Percentiles rank a stretch among this genome's conserved stretches.
These are phyloP conservation scores for Amanita inopinata DNA, from an alignment of 768 basidiomycete species.

Conservation along the genomic window DNA sequence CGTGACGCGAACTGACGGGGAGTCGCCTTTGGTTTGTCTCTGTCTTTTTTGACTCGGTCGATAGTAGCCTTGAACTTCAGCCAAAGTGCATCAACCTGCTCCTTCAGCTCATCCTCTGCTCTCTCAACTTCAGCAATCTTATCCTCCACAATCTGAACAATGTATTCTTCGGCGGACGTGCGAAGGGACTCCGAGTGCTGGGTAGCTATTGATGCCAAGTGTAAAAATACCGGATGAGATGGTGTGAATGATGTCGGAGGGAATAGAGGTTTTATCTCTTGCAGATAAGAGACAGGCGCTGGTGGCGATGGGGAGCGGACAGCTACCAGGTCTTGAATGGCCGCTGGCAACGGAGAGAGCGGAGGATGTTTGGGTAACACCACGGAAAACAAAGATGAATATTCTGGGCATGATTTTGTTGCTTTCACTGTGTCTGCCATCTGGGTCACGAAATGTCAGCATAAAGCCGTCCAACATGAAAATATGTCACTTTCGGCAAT, in stretches of 20 bases:
- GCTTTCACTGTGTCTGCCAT: conserved; percentile 26
- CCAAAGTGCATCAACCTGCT: conserved; percentile 59
- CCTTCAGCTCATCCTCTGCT: conserved; percentile 42
- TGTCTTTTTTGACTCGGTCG: conserved; percentile 31
- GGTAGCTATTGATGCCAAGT: conserved; percentile 50
- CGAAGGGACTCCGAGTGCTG: conserved; percentile 46
- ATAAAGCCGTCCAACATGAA: conserved; percentile 1
- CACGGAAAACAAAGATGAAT: conserved; percentile 37
- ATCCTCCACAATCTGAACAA: conserved; percentile 40
- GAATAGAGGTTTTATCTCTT: conserved; percentile 50
- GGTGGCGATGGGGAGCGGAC: conserved; percentile 19
- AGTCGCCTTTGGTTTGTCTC: conserved; percentile 10
- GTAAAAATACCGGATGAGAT: conserved; percentile 59
- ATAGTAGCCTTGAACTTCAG: conserved; percentile 41
- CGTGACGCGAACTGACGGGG: conserved; percentile 10
- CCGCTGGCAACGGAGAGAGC: conserved; percentile 17
- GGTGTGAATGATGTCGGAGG: conserved; percentile 72
- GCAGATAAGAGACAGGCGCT: conserved; percentile 31
- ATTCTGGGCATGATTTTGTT: conserved; percentile 31
- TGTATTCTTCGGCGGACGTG: conserved; percentile 46
- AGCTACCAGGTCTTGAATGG: conserved; percentile 16
- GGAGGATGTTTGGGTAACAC: conserved; percentile 26
- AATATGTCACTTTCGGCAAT: too few species aligned
- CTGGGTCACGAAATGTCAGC: conserved; percentile 21
- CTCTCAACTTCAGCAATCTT: conserved; percentile 48